These are phyloP conservation scores for Coniochaeta pulveracea DNA, from an alignment of 2,329 filamentous ascomycete genomes.

Conservation along the genomic window DNA sequence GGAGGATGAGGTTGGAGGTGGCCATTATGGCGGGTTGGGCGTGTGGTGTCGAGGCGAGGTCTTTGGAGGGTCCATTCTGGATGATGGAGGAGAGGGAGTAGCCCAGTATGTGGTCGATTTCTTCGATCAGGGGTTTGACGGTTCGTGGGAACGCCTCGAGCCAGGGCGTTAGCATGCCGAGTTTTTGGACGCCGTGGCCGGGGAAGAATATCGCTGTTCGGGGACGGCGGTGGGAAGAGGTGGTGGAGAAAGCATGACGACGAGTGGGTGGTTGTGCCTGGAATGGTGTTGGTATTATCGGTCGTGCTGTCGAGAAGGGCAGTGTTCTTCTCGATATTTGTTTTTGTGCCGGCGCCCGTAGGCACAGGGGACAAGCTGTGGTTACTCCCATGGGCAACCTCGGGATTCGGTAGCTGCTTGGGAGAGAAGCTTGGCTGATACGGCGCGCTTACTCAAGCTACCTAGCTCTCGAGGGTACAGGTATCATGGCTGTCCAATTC, in stretches of 20 bases:
- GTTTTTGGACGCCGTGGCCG: constrained; percentile 79
- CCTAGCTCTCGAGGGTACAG: too few species aligned
- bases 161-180: constrained; percentile 82
- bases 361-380: too few species aligned
- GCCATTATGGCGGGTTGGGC: constrained; percentile 96
- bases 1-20: constrained; percentile 79
- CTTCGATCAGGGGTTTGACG: constrained; percentile 64
- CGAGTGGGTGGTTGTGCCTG: neutral
- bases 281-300: neutral
- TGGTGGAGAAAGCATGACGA: constrained; percentile 10
- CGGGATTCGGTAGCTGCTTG: too few species aligned
- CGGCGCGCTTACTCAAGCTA: too few species aligned
- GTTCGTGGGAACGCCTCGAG: constrained; percentile 74
- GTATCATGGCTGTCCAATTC: too few species aligned
- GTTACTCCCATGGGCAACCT: too few species aligned
- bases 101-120: constrained; percentile 70
- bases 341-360: too few species aligned
- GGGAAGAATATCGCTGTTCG: constrained; percentile 50
- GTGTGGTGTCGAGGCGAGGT: constrained; percentile 72
- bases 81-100: constrained; percentile 64
- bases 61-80: constrained; percentile 63
- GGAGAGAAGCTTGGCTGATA: too few species aligned
- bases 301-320: neutral
- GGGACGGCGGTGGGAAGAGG: constrained; percentile 12
- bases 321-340: neutral